phyloP scores from a whole-genome alignment of 345 rosid genomes.

The Rhizophora apiculata region DNA sequence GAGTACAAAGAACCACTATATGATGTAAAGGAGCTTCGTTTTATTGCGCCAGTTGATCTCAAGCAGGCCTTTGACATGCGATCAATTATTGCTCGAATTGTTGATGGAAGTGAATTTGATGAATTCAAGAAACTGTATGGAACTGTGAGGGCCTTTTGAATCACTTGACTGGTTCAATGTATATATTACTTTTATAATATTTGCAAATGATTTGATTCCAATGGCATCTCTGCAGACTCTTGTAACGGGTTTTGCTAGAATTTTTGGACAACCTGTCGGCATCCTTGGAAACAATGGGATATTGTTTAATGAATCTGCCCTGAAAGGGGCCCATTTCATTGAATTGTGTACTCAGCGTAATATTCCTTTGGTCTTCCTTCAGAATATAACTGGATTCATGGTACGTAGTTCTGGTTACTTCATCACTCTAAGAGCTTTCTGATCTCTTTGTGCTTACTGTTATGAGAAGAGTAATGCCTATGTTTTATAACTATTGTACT shows the following conservation, averaged over 20 bases:
- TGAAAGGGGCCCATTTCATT: slow-evolving; percentile 94
- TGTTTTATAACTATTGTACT: neutral
- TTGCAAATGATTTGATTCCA: slow-evolving; percentile 9
- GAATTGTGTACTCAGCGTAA: slow-evolving; percentile 85
- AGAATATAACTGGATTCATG: slow-evolving; percentile 96
- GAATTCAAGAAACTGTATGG: slow-evolving; percentile 97
- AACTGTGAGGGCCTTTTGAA: slow-evolving; percentile 59
- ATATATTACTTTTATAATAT: slow-evolving; percentile 1
- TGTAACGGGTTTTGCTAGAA: slow-evolving; percentile 84
- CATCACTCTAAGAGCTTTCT: slow-evolving; percentile 1
- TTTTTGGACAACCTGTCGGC: slow-evolving; percentile 83
- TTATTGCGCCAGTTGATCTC: slow-evolving; percentile 90
- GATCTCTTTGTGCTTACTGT: neutral
- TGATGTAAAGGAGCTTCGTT: slow-evolving; percentile 73
- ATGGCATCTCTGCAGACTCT: slow-evolving; percentile 60
- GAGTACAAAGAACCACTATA: slow-evolving; percentile 70
- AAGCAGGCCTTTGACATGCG: slow-evolving; percentile 88
- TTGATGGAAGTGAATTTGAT: slow-evolving; percentile 93
- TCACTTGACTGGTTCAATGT: slow-evolving; percentile 10
- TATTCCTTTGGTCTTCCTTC: slow-evolving; percentile 88
- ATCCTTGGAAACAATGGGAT: slow-evolving; percentile 93
- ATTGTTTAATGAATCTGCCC: slow-evolving; percentile 86
- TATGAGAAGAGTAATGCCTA: neutral
- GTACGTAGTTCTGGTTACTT: slow-evolving; percentile 33
- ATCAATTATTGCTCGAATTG: slow-evolving; percentile 84